Percentiles rank a stretch among this genome's conserved stretches.
Conservation (phyloP, 805 yeast genomes). For the Kluyveromyces starmeri region DNA sequence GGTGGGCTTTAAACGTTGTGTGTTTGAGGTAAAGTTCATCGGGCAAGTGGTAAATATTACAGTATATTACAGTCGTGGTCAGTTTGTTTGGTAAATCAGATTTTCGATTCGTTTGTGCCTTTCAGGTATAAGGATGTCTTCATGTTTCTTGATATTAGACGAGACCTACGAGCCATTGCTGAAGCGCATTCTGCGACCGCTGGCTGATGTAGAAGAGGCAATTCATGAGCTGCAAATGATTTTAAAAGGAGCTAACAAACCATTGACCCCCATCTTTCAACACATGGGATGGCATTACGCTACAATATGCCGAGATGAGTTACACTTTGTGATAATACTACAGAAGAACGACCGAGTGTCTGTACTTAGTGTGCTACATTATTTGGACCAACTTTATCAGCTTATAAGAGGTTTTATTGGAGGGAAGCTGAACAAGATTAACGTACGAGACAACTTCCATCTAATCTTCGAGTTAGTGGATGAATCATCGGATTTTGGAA, state of each 20-base stretch:
- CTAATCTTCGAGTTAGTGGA: conserved; percentile 76
- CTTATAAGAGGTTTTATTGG: conserved; percentile 19
- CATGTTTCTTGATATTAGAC: conserved; percentile 23
- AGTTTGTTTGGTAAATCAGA: too few species aligned
- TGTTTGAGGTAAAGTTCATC: too few species aligned
- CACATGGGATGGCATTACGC: conserved; percentile 14
- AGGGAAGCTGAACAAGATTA: conserved; percentile 40
- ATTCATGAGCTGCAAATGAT: background rate
- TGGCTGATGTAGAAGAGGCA: conserved; percentile 5
- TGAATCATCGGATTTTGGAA: conserved; percentile 83
- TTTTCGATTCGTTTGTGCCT: too few species aligned
- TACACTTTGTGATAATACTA: conserved; percentile 18
- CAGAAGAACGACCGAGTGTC: conserved; percentile 9
- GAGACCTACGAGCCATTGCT: conserved; percentile 11
- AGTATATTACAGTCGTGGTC: too few species aligned
- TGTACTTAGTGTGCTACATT: conserved; percentile 18
- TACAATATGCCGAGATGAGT: conserved; percentile 19
- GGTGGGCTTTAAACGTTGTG: too few species aligned
- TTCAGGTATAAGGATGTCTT: conserved; percentile 22
- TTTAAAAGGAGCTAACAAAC: background rate
- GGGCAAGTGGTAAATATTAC: too few species aligned
- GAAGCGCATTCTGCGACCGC: conserved; percentile 14
- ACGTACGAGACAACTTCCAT: conserved; percentile 62
- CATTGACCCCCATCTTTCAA: conserved; percentile 4
- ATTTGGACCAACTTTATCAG: conserved; percentile 21